Base-by-base conservation (phyloP, 768 basidiomycete genomes). In the Fistulinella prunicolor region DNA sequence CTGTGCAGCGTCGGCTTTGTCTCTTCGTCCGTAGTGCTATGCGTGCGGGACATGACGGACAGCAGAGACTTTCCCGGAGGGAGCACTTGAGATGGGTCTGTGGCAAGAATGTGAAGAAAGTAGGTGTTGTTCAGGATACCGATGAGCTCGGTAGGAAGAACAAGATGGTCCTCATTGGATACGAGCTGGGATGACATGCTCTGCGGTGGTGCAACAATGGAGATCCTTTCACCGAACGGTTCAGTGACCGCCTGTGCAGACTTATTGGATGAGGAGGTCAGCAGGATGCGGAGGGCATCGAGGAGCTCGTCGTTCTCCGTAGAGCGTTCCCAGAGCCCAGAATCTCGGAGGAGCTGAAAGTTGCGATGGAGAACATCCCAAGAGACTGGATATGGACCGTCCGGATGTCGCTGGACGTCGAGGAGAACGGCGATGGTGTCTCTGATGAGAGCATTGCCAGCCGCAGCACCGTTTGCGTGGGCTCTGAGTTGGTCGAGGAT, bases 41-140 rank as follows among this genome's bases (percentile, higher is more conserved):
- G 55, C 0, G 68, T 50, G 16, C 58, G 56, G 17, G 74, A 68
- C 62, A 89, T 69, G 70, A 82, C 76, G 8, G 86, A 85, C 4
- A 88, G 64, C 4, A 88, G 68, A 1, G 85, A 85, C 63, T 89
- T 89, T 42, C 83, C 83, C 1, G 81, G 77, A 3, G 87, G 84
- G n/a, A 89, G 67, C 8, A 85, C 74, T 38, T 71, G 74, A 0
- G 69, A 58, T 6, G 84, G 79, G 35, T 87, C 77, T 3, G 76
- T 83, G 4, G 81, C 80, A 10, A 89, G 78, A n/a, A 79, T 54
- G 59, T 86, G 83, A 9, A 89, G 73, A 53, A 85, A 82, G 60
- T 82, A 83, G 0, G 77, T 72, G 49, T 84, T 73, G 53, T 86
- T 78, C 40, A 86, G 66, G 30, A 72, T 53, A 28, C 81, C 70